Evolutionary conservation across 2,329 filamentous ascomycete genomes (phyloP).

Genomic region (Cercospora zeina): DNA sequence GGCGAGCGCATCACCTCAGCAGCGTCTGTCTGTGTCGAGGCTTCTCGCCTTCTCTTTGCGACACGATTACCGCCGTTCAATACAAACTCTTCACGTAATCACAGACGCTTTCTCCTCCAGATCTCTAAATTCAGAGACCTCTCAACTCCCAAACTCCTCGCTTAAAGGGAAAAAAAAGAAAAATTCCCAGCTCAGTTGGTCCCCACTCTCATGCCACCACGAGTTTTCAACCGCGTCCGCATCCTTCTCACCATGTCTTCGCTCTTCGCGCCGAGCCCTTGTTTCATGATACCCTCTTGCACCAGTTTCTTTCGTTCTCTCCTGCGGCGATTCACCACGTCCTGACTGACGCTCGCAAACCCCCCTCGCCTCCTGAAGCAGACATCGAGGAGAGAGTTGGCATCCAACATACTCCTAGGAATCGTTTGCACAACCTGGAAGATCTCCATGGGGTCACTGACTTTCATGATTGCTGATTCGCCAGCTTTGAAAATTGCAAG

Average conservation of each 20-base stretch:
- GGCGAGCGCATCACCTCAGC: not conserved
- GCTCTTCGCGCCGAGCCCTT: conserved; percentile 13
- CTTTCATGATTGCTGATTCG: conserved; percentile 74
- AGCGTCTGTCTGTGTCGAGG: not conserved
- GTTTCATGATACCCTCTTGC: conserved; percentile 28
- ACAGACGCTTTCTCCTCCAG: not conserved
- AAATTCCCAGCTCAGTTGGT: not conserved
- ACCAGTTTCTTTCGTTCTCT: conserved; percentile 56
- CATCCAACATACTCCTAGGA: conserved; percentile 77
- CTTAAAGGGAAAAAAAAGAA: not conserved
- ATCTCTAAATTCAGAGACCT: not conserved
- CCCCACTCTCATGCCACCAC: conserved; percentile 4
- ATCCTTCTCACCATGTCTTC: conserved; percentile 19
- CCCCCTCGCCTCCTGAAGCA: conserved; percentile 70
- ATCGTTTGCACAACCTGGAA: conserved; percentile 91
- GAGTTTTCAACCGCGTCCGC: conserved; percentile 14
- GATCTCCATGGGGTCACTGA: conserved; percentile 88
- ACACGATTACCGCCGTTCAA: conserved; percentile 3
- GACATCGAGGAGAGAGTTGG: conserved; percentile 76
- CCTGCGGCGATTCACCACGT: conserved; percentile 74
- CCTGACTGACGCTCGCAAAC: conserved; percentile 78
- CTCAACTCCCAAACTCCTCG: conserved; percentile 6
- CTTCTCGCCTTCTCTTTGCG: not conserved
- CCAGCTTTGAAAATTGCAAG: conserved; percentile 88
- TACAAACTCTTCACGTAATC: not conserved